phyloP scores from a whole-genome alignment of 2,329 filamentous ascomycete genomes.

The Pyricularia sp. region DNA sequence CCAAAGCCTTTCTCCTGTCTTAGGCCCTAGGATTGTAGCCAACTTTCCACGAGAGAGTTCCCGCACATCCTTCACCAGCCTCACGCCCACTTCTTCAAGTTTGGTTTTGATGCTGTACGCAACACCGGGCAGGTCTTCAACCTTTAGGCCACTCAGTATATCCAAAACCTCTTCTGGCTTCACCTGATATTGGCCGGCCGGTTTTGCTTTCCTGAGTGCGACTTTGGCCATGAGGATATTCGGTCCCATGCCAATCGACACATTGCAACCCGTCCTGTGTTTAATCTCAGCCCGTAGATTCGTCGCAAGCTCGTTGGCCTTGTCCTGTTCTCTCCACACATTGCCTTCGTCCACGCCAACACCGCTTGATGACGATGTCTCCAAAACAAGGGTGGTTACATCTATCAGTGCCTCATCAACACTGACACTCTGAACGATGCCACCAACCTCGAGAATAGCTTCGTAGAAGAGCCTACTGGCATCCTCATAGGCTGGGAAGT shows the following conservation, averaged over 20 bases:
- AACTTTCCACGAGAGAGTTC: slow-evolving; percentile 69
- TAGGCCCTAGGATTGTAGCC: slow-evolving; percentile 67
- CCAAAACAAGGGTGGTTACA: slow-evolving; percentile 61
- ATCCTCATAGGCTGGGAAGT: slow-evolving; percentile 90
- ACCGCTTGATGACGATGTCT: slow-evolving; percentile 57
- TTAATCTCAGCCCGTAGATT: slow-evolving; percentile 62
- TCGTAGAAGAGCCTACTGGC: slow-evolving; percentile 84
- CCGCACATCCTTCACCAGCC: slow-evolving; percentile 74
- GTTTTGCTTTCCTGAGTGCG: slow-evolving; percentile 84
- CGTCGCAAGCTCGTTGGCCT: slow-evolving; percentile 62
- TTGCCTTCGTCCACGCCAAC: slow-evolving; percentile 55
- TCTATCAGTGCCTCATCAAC: slow-evolving; percentile 93
- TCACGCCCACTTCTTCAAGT: slow-evolving; percentile 78
- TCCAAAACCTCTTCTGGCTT: slow-evolving; percentile 70
- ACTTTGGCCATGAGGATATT: slow-evolving; percentile 91
- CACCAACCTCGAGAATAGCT: slow-evolving; percentile 68
- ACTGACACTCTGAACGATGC: slow-evolving; percentile 88
- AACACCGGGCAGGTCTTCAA: slow-evolving; percentile 83
- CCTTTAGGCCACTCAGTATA: slow-evolving; percentile 67
- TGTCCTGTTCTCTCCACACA: slow-evolving; percentile 68
- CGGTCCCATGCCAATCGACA: slow-evolving; percentile 84
- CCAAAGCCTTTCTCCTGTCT: slow-evolving; percentile 84
- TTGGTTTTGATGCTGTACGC: slow-evolving; percentile 82
- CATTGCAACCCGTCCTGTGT: slow-evolving; percentile 68
- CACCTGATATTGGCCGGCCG: slow-evolving; percentile 84